phyloP scores from a whole-genome alignment of 2,329 filamentous ascomycete genomes.

The Alternaria angustiovoidea region DNA sequence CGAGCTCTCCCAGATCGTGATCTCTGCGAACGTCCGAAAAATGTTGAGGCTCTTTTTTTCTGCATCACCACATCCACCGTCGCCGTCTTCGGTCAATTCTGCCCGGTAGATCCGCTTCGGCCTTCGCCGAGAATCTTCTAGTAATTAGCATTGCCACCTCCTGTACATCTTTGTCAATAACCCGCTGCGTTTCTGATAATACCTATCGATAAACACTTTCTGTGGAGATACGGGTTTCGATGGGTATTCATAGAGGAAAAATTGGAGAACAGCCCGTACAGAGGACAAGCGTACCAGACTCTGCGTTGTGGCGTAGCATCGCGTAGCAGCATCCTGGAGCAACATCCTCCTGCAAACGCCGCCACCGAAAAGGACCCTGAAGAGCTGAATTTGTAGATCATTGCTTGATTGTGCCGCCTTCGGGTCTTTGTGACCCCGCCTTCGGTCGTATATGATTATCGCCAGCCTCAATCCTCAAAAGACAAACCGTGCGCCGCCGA shows the following conservation, averaged over 20 bases:
- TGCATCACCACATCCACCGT: not conserved
- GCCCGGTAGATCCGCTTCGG: conserved; percentile 5
- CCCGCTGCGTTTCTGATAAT: conserved; percentile 2
- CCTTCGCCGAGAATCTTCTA: conserved; percentile 18
- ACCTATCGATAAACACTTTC: conserved; percentile 19
- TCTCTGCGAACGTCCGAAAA: conserved; percentile 12
- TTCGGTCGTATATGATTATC: conserved; percentile 1
- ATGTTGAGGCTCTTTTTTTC: conserved; percentile 17
- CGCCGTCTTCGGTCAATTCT: conserved; percentile 2
- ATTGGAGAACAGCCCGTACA: conserved; percentile 16
- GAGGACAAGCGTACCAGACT: conserved; percentile 9
- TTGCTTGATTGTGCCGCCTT: conserved; percentile 14
- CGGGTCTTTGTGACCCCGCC: conserved; percentile 10
- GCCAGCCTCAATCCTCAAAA: not conserved
- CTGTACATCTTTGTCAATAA: conserved; percentile 21
- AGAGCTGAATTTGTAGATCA: conserved; percentile 28
- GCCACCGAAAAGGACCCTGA: conserved; percentile 25
- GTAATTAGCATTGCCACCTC: conserved; percentile 29
- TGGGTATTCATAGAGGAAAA: conserved; percentile 30
- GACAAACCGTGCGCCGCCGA: not conserved
- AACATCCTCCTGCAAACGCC: conserved; percentile 26
- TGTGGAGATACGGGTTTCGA: conserved; percentile 24
- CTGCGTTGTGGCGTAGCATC: conserved; percentile 27
- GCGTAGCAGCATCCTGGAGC: conserved; percentile 25
- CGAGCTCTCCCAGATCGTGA: conserved; percentile 12